Evolutionary conservation across 441 rosid species (phyloP).

Genomic region (Biscutella laevigata): DNA sequence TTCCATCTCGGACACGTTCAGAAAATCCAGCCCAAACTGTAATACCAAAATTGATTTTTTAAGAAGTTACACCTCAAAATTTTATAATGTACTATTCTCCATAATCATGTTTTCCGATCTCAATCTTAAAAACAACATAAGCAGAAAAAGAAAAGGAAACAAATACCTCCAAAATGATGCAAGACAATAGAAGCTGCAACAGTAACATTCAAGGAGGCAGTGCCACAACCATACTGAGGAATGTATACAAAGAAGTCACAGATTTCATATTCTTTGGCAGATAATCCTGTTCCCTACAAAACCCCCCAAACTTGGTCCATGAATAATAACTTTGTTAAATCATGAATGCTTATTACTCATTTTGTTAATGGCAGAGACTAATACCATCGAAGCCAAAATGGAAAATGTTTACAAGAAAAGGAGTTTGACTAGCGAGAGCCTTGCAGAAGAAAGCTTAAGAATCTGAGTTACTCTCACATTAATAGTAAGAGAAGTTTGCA

Average conservation of each 20-base stretch:
- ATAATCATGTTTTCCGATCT: neutral
- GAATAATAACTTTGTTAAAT: neutral
- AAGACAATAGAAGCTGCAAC: slow-evolving; percentile 86
- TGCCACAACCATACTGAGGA: slow-evolving; percentile 87
- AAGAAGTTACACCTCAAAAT: neutral
- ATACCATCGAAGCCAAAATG: neutral
- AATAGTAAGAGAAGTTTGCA: neutral
- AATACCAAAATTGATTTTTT: neutral
- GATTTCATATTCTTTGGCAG: slow-evolving; percentile 80
- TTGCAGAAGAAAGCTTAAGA: neutral
- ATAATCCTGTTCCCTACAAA: slow-evolving; percentile 75
- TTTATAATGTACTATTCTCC: neutral
- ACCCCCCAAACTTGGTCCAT: neutral
- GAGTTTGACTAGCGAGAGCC: neutral
- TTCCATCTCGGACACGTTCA: slow-evolving; percentile 73
- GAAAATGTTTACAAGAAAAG: no score
- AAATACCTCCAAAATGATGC: slow-evolving; percentile 87
- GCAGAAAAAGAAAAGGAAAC: neutral
- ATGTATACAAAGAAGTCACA: slow-evolving; percentile 85
- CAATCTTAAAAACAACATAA: neutral
- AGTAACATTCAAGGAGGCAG: slow-evolving; percentile 88
- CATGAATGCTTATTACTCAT: neutral
- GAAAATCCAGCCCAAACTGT: slow-evolving; percentile 96
- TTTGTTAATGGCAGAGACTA: neutral
- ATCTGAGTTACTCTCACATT: no score